Evolutionary conservation across 192 early-diverging fungal species (phyloP).

Genomic region (Piromyces finnis): DNA sequence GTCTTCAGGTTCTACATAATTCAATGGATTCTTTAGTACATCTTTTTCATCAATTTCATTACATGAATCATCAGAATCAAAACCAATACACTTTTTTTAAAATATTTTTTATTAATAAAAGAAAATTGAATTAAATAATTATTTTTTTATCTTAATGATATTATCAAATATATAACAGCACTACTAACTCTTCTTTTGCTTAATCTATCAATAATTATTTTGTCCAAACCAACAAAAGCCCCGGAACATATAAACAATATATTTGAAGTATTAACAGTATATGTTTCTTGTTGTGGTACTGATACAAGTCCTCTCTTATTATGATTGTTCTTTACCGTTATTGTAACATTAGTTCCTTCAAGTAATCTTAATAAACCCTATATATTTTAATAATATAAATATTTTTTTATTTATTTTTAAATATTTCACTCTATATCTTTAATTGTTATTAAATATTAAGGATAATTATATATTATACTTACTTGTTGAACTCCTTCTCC

Average conservation of each 20-base stretch:
- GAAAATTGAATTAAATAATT: no score
- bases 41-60: not conserved
- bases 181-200: conserved; percentile 44
- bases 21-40: conserved; percentile 22
- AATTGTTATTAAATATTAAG: not conserved
- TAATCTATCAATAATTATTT: conserved; percentile 53
- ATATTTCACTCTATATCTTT: no score
- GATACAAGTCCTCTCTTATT: not conserved
- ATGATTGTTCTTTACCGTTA: conserved; percentile 48
- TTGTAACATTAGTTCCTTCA: conserved; percentile 74
- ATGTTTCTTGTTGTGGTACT: conserved; percentile 29
- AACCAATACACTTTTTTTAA: conserved; percentile 40
- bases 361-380: conserved; percentile 52
- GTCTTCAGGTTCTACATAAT: conserved; percentile 55
- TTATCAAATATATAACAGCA: no score
- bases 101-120: no score
- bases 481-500: conserved; percentile 84
- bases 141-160: no score
- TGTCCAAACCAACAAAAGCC: conserved; percentile 75
- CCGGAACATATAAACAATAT: conserved; percentile 80
- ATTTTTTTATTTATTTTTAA: no score
- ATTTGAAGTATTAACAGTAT: conserved; percentile 73
- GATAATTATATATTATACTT: no score
- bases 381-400: not conserved
- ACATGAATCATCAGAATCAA: conserved; percentile 37